A percentile compares a stretch with the other conserved stretches of the same genome.
phyloP scores from a whole-genome alignment of 441 rosid species.

The Erysimum cheiri region DNA sequence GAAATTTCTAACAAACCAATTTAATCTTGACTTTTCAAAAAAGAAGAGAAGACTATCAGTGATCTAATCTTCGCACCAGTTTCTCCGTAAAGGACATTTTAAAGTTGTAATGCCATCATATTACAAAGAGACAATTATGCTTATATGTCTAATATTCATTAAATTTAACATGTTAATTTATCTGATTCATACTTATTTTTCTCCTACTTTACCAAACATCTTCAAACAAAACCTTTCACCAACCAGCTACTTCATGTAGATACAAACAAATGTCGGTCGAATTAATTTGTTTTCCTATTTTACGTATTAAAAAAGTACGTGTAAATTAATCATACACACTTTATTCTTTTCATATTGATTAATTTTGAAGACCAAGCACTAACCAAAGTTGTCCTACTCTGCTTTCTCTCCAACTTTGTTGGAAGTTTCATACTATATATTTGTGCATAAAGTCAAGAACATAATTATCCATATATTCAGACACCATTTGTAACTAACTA shows the following conservation, averaged over 20 bases:
- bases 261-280: slow-evolving; percentile 32
- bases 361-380: not conserved
- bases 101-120: slow-evolving; percentile 16
- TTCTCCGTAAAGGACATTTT: slow-evolving; percentile 1
- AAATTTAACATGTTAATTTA: not conserved
- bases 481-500: not conserved
- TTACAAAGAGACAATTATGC: slow-evolving; percentile 27
- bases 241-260: slow-evolving; percentile 11
- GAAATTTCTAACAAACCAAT: slow-evolving; percentile 6
- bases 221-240: slow-evolving; percentile 19
- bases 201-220: slow-evolving; percentile 19
- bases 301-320: not conserved
- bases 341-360: slow-evolving; percentile 3
- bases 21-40: not conserved
- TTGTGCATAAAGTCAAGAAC: slow-evolving; percentile 3
- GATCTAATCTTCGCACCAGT: not conserved
- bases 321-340: not conserved
- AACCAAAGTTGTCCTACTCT: not conserved
- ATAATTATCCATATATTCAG: slow-evolving; percentile 1
- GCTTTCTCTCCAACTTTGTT: slow-evolving; percentile 24
- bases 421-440: slow-evolving; percentile 28
- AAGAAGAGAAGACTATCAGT: not conserved
- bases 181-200: too few relatives aligned
- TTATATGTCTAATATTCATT: not conserved
- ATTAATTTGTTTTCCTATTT: not conserved